phyloP scores from a whole-genome alignment of 495 filamentous ascomycete species.

The Xylaria palmicola region DNA sequence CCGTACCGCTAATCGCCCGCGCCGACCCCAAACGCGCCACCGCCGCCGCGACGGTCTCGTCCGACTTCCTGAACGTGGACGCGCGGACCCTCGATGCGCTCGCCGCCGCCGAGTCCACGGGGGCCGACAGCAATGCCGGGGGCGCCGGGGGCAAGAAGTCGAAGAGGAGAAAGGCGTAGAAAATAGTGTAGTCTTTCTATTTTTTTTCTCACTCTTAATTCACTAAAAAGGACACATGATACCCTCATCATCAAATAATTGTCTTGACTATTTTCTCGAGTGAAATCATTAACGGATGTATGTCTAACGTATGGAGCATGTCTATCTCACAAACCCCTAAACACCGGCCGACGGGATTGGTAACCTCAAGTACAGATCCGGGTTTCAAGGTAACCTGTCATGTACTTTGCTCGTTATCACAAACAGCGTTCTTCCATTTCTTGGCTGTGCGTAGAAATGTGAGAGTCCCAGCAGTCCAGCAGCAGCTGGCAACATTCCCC shows the following conservation, averaged over 20 bases:
- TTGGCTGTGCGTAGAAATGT: background rate
- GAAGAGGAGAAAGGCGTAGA: constrained; percentile 48
- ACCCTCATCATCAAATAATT: background rate
- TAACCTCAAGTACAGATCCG: background rate
- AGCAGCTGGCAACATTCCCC: background rate
- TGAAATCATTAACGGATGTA: background rate
- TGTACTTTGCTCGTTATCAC: background rate
- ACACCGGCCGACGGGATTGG: background rate
- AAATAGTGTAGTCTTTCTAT: no score
- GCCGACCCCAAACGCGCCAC: constrained; percentile 61
- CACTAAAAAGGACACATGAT: constrained; percentile 8
- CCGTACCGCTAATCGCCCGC: constrained; percentile 65
- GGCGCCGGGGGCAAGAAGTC: constrained; percentile 36
- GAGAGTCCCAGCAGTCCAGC: background rate
- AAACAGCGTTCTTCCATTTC: background rate
- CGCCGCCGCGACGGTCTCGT: background rate
- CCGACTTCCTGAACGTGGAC: constrained; percentile 32
- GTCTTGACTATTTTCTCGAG: background rate
- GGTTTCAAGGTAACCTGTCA: background rate
- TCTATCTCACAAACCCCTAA: background rate
- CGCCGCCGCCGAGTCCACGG: constrained; percentile 30
- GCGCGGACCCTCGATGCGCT: constrained; percentile 43
- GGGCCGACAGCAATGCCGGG: constrained; percentile 27
- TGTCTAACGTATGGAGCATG: background rate
- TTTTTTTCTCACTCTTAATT: no score